A percentile compares a stretch with the other conserved stretches of the same genome.
Evolutionary conservation across 805 yeast genomes (phyloP).

Genomic region (Candida saitoana): DNA sequence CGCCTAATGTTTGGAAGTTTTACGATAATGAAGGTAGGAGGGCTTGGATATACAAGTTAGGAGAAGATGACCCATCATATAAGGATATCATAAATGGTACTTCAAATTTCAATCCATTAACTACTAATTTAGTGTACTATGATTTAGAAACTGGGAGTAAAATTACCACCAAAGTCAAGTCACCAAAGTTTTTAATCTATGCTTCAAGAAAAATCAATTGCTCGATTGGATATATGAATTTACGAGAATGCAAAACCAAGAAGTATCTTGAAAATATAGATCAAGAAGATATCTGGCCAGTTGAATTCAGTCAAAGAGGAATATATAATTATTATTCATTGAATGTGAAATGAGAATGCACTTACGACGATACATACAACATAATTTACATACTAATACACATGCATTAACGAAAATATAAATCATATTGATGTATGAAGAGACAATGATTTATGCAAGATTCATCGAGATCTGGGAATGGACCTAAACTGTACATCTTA

Average conservation of each 20-base stretch:
- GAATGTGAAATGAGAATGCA: conserved; percentile 33
- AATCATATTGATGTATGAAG: too few species aligned
- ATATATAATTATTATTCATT: conserved; percentile 56
- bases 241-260: conserved; percentile 29
- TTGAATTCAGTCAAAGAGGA: conserved; percentile 49
- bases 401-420: too few species aligned
- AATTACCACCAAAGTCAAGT: conserved; percentile 41
- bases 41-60: conserved; percentile 67
- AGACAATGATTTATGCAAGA: too few species aligned
- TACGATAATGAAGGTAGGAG: conserved; percentile 69
- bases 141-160: conserved; percentile 64
- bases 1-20: conserved; percentile 45
- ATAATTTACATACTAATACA: background rate
- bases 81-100: conserved; percentile 20
- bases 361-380: background rate
- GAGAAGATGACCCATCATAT: conserved; percentile 28
- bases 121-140: conserved; percentile 47
- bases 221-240: conserved; percentile 47
- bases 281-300: conserved; percentile 46
- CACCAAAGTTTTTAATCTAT: conserved; percentile 49
- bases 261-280: conserved; percentile 24
- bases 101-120: conserved; percentile 10
- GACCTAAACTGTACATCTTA: too few species aligned
- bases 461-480: too few species aligned
- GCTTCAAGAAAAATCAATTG: conserved; percentile 53